phyloP scores from a whole-genome alignment of 2,329 filamentous ascomycete genomes.

The Cladosporium sp. region DNA sequence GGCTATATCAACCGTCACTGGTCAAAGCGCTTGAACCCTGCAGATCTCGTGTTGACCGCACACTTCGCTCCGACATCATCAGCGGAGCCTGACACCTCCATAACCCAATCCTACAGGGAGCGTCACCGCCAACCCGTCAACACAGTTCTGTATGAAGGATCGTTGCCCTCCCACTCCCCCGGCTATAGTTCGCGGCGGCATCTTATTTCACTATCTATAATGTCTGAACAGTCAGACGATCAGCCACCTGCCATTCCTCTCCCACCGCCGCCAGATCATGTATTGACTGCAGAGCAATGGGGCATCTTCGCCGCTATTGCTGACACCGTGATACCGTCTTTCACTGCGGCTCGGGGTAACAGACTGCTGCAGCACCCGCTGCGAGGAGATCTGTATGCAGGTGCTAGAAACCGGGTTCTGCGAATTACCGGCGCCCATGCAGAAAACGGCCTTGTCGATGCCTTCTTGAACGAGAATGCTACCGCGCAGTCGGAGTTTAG shows the following conservation, averaged over 20 bases:
- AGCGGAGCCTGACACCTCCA: background rate
- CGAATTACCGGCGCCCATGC: slow-evolving; percentile 34
- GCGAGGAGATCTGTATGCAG: slow-evolving; percentile 32
- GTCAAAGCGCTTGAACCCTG: background rate
- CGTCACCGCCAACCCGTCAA: background rate
- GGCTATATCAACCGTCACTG: background rate
- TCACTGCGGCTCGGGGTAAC: slow-evolving; percentile 34
- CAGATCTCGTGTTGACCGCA: background rate
- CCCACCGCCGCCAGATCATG: slow-evolving; percentile 42
- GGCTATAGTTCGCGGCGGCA: slow-evolving; percentile 5
- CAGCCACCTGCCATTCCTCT: slow-evolving; percentile 31
- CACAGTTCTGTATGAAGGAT: too few relatives aligned
- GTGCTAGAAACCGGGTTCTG: slow-evolving; percentile 51
- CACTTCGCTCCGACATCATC: background rate
- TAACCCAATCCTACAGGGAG: background rate
- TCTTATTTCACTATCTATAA: background rate
- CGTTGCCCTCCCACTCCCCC: background rate
- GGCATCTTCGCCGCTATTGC: slow-evolving; percentile 52
- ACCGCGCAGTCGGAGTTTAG: slow-evolving; percentile 51
- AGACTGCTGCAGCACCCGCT: slow-evolving; percentile 25
- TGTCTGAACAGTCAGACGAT: background rate
- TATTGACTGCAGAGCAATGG: slow-evolving; percentile 55
- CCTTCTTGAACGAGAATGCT: slow-evolving; percentile 28
- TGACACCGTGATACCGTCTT: slow-evolving; percentile 56
- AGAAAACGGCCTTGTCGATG: slow-evolving; percentile 31